These are phyloP conservation scores for Solanum peruvianum DNA, from an alignment of 257 asterid species.

Conservation along the genomic window DNA sequence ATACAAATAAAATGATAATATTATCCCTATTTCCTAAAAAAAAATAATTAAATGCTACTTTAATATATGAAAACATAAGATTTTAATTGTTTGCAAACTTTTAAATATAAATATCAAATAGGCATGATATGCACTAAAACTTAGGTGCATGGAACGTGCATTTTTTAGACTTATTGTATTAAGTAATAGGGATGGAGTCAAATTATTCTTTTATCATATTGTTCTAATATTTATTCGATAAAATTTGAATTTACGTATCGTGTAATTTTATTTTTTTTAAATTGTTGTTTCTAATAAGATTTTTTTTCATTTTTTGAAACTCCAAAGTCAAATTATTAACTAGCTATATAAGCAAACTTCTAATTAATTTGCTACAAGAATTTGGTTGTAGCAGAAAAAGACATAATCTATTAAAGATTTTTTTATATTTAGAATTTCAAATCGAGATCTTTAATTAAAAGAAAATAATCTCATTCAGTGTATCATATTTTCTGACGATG, in stretches of 20 bases:
- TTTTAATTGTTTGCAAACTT: not conserved
- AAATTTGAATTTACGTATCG: not conserved
- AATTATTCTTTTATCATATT: too few species aligned
- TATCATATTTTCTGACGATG: rapidly evolving
- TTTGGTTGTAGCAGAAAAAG: not conserved
- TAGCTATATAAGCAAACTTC: not conserved
- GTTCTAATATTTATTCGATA: not conserved
- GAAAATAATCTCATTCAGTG: rapidly evolving
- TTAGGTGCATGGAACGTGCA: not conserved
- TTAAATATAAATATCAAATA: not conserved
- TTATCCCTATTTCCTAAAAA: not conserved
- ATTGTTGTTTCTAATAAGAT: rapidly evolving
- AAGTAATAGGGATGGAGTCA: not conserved
- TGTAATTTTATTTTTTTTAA: rapidly evolving
- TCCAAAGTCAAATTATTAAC: not conserved
- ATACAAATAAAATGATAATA: not conserved
- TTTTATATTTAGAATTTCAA: too few species aligned
- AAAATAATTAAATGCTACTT: not conserved
- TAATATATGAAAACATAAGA: not conserved
- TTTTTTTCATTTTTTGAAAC: rapidly evolving
- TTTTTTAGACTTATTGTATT: not conserved
- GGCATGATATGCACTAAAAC: not conserved
- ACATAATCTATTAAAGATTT: too few species aligned
- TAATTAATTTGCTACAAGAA: not conserved
- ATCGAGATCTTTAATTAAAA: too few species aligned